Base-by-base conservation (phyloP, 2,329 filamentous ascomycete genomes). In the Penicillium sp. region DNA sequence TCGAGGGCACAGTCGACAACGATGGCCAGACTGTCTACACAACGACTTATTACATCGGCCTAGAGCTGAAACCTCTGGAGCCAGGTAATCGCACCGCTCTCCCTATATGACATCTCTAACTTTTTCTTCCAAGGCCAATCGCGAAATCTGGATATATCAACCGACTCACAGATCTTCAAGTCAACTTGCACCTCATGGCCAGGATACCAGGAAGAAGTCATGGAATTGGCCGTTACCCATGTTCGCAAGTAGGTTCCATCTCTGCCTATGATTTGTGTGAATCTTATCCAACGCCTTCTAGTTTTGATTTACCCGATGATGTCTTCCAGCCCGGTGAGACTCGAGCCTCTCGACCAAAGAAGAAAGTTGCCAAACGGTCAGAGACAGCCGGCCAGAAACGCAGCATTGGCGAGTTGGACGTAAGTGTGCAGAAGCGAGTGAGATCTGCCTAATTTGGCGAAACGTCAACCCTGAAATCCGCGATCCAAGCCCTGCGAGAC, bases 41-140 rank as follows among this genome's bases (percentile, higher is more conserved):
- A 0, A 91, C 91, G 25, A 97, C 92, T 1, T 93, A 92, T 73
- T 99, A 97, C 70, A 91, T 99, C 68, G 94, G 94, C 35, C 81
- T 97, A 45, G 88, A 93, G 69, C 76, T 97, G 55, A 82, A 83
- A 45, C 83, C 88, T 65, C 77, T 97, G 53, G 81, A 82, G 36
- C 83, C 87, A 78, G 88, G 90, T 91, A 81, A 71, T 84, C 8
- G 42, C 43, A 11, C 16, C 50, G 17, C 44, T 22, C 52, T 19
- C 31, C 56, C 41, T 56, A 41, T 37, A 33, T 61, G 61, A 70
- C 67, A 53, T 60, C 62, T 67, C 67, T 73, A 63, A 73, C 47
- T 10, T 67, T 61, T 57, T 16, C 50, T 11, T 50, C 33, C 25
- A 61, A 73, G 77, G 75, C 56, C 72, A 75, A 31, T 75, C 77